Evolutionary conservation across 1,284 basidiomycete species (phyloP).

Genomic region (Laetiporus sulphureus): DNA sequence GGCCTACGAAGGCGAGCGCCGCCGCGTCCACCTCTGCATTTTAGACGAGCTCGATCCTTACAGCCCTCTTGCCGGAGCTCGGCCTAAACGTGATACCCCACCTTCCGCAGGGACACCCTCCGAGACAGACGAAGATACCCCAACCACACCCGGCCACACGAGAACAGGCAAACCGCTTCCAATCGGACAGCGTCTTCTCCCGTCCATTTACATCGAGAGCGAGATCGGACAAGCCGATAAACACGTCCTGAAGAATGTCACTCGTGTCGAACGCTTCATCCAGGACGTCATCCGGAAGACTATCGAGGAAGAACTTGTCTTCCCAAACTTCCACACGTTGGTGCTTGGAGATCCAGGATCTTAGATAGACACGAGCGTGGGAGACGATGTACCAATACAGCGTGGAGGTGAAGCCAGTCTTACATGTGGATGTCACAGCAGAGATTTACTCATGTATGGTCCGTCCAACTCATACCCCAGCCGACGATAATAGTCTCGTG

Average conservation of each 20-base stretch:
- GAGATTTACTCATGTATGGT: constrained; percentile 91
- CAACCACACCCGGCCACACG: constrained; percentile 24
- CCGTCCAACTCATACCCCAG: constrained; percentile 94
- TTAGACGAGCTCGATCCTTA: constrained; percentile 82
- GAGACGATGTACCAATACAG: constrained; percentile 7
- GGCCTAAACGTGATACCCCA: constrained; percentile 39
- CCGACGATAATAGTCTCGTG: constrained; percentile 90
- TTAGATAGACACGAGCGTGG: neutral
- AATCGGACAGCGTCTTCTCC: constrained; percentile 82
- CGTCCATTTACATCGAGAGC: constrained; percentile 90
- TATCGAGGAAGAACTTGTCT: constrained; percentile 89
- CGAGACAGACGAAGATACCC: constrained; percentile 34
- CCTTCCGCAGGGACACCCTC: constrained; percentile 25
- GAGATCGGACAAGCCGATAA: constrained; percentile 96
- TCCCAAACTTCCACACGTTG: constrained; percentile 89
- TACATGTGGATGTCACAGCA: constrained; percentile 34
- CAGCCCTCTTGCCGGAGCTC: constrained; percentile 50
- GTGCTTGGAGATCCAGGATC: constrained; percentile 41
- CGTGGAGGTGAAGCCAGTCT: constrained; percentile 13
- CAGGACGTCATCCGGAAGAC: constrained; percentile 93
- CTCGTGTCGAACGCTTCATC: constrained; percentile 93
- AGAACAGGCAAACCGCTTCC: constrained; percentile 53
- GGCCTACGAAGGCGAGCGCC: constrained; percentile 82
- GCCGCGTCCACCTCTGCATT: constrained; percentile 82
- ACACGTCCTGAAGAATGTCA: constrained; percentile 95